Conservation (phyloP, 495 filamentous ascomycete species). For the Podospora anserina region DNA sequence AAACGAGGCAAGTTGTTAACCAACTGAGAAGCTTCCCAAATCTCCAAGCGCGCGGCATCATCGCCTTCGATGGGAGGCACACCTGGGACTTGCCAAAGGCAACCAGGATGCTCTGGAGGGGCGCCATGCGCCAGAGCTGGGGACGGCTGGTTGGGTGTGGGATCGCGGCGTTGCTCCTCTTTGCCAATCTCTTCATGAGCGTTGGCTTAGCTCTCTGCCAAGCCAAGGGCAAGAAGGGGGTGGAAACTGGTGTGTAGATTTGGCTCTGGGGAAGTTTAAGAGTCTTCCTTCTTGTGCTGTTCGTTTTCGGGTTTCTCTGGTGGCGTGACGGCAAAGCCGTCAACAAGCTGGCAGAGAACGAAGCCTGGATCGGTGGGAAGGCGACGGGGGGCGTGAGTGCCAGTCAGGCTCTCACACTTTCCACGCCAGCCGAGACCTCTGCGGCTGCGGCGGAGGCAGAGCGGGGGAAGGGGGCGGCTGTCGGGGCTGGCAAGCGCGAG, state of each 20-base stretch:
- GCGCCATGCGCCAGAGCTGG: not conserved
- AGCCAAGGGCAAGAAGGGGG: not conserved
- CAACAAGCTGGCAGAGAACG: not conserved
- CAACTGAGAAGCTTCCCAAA: not conserved
- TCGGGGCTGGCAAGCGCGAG: not conserved
- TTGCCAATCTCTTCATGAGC: not conserved
- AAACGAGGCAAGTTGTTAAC: not conserved
- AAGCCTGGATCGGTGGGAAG: not conserved
- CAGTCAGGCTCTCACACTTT: not conserved
- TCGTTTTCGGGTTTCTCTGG: not conserved
- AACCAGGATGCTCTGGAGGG: conserved; percentile 12
- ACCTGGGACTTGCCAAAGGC: conserved; percentile 21
- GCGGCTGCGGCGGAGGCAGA: not conserved
- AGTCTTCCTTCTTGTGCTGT: not conserved
- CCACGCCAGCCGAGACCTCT: not conserved
- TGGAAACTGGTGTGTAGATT: not conserved
- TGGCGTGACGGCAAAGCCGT: not conserved
- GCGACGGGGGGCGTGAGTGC: not conserved
- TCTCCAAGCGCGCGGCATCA: not conserved
- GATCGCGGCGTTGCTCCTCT: not conserved
- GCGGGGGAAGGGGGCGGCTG: not conserved
- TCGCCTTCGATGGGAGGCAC: conserved; percentile 5
- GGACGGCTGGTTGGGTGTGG: not conserved
- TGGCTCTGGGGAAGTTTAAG: not conserved
- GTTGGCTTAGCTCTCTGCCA: not conserved